Evolutionary conservation across 805 yeast genomes (phyloP).

Genomic region (Hanseniaspora clermontiae): DNA sequence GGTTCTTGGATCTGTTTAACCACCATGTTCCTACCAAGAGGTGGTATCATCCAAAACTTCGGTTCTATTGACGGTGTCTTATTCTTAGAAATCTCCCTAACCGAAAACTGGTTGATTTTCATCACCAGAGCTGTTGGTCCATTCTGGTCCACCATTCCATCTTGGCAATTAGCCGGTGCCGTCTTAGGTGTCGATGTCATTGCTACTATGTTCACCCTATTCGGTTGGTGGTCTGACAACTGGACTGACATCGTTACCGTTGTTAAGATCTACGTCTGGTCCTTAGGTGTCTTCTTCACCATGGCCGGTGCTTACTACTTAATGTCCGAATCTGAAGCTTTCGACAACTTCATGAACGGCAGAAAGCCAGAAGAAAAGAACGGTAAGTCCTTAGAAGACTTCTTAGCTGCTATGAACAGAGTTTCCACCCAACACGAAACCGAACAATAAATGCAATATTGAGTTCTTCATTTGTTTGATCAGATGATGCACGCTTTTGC

Average conservation of each 20-base stretch:
- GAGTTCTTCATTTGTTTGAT: background rate
- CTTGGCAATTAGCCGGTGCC: conserved; percentile 95
- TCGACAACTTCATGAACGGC: conserved; percentile 79
- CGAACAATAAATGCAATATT: conserved; percentile 37
- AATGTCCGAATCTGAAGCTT: conserved; percentile 70
- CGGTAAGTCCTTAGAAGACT: conserved; percentile 65
- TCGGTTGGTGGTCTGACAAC: conserved; percentile 98
- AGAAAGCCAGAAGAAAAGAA: conserved; percentile 49
- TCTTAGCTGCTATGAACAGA: conserved; percentile 77
- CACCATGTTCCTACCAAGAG: conserved; percentile 78
- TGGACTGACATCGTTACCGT: conserved; percentile 93
- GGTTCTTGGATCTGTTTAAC: conserved; percentile 94
- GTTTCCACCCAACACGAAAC: conserved; percentile 83
- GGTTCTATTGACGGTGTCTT: conserved; percentile 88
- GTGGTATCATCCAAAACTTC: conserved; percentile 92
- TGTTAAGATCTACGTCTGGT: conserved; percentile 88
- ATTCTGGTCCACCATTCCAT: conserved; percentile 93
- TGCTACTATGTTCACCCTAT: conserved; percentile 82
- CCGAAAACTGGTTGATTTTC: conserved; percentile 96
- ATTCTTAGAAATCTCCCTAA: conserved; percentile 85
- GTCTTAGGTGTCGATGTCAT: conserved; percentile 79
- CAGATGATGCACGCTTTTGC: no score
- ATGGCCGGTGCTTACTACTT: conserved; percentile 93
- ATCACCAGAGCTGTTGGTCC: conserved; percentile 95
- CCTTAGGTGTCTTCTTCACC: conserved; percentile 93